These are phyloP conservation scores for Nemania sp. DNA, from an alignment of 2,329 filamentous ascomycete genomes.

Conservation along the genomic window DNA sequence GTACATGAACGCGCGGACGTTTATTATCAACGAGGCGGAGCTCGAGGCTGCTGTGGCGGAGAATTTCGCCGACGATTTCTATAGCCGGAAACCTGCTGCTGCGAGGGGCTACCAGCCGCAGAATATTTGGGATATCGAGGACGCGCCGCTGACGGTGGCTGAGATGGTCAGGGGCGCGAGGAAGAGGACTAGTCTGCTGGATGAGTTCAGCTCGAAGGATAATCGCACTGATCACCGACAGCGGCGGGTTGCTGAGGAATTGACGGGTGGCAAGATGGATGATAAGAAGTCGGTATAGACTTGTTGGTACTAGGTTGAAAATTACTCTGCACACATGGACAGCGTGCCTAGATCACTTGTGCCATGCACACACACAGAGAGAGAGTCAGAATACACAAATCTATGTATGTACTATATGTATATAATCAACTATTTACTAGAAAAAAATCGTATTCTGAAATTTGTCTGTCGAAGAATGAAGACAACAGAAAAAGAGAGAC, in stretches of 20 bases:
- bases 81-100: no score
- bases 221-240: constrained; percentile 55
- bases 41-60: constrained; percentile 73
- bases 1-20: constrained; percentile 84
- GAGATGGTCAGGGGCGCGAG: constrained; percentile 48
- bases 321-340: no score
- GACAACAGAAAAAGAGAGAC: neutral
- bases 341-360: no score
- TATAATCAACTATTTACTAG: constrained; percentile 29
- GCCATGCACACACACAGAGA: no score
- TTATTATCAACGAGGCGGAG: constrained; percentile 82
- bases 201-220: constrained; percentile 45
- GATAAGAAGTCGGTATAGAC: no score
- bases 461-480: neutral
- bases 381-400: constrained; percentile 19
- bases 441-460: constrained; percentile 19
- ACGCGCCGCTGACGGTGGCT: constrained; percentile 49
- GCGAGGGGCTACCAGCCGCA: constrained; percentile 39
- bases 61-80: constrained; percentile 71
- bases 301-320: no score
- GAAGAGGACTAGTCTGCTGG: constrained; percentile 29
- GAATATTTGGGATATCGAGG: constrained; percentile 57
- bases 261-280: constrained; percentile 62
- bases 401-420: constrained; percentile 34
- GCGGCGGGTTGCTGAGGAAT: constrained; percentile 60